These are phyloP conservation scores for Murraya koenigii DNA, from an alignment of 345 rosid genomes.

Conservation along the genomic window DNA sequence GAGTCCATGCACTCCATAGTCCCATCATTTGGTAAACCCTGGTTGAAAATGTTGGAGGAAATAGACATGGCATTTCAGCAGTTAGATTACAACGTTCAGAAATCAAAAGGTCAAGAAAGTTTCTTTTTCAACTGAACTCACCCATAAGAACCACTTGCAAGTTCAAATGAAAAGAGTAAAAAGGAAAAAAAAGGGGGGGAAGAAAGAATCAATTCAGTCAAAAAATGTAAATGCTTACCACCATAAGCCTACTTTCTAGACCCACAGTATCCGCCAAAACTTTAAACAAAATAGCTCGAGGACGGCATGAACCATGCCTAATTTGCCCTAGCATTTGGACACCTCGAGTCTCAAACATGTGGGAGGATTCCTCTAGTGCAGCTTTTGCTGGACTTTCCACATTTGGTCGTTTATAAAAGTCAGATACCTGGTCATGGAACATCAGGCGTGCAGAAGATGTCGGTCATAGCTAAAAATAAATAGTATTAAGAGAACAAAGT, in stretches of 20 bases:
- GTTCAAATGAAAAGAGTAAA: too few relatives aligned
- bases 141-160: neutral
- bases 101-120: conserved; percentile 5
- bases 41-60: conserved; percentile 12
- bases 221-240: conserved; percentile 59
- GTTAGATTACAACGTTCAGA: conserved; percentile 1
- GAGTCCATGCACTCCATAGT: conserved; percentile 70
- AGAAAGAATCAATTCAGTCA: conserved; percentile 1
- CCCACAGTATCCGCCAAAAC: conserved; percentile 94
- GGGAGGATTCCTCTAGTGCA: conserved; percentile 63
- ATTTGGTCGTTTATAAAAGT: conserved; percentile 75
- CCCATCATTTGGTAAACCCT: conserved; percentile 98
- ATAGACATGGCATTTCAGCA: conserved; percentile 10
- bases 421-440: conserved; percentile 62
- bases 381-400: conserved; percentile 80
- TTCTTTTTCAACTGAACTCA: neutral
- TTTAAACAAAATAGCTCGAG: conserved; percentile 92
- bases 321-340: conserved; percentile 94
- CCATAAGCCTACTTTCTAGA: conserved; percentile 85
- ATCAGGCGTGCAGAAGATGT: conserved; percentile 1
- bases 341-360: conserved; percentile 62
- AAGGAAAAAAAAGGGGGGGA: too few relatives aligned
- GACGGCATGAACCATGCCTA: conserved; percentile 85
- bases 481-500: conserved; percentile 1
- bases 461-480: neutral